Percentiles rank a stretch among this genome's conserved stretches.
Evolutionary conservation across 192 early-diverging fungal genomes (phyloP).

Genomic region (Physocladia obscura): DNA sequence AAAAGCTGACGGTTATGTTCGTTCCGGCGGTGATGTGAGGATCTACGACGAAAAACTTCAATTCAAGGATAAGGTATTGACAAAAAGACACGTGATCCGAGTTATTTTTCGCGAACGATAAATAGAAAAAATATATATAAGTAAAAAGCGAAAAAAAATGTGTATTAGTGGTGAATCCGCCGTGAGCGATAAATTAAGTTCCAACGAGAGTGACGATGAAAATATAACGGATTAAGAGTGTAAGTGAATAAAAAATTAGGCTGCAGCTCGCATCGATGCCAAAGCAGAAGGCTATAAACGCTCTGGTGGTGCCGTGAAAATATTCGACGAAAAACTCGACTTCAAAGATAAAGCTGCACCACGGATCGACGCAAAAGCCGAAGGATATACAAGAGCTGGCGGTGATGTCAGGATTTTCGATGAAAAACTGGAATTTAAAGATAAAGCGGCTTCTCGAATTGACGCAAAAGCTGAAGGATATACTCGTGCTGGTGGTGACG

Average conservation of each 20-base stretch:
- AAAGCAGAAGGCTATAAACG: not conserved
- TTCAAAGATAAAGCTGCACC: conserved; percentile 22
- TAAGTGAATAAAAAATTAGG: not conserved
- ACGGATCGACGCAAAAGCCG: conserved; percentile 6
- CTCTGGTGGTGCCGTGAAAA: conserved; percentile 12
- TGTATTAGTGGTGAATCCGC: no score
- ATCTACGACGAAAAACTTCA: conserved; percentile 20
- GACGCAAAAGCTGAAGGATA: conserved; percentile 13
- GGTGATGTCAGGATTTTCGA: conserved; percentile 17
- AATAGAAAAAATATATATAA: no score
- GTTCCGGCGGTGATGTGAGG: conserved; percentile 15
- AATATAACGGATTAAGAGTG: not conserved
- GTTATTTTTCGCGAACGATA: no score
- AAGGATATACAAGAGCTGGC: not conserved
- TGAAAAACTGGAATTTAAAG: conserved; percentile 24
- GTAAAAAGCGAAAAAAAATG: no score
- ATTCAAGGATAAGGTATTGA: conserved; percentile 7
- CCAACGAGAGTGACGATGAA: no score
- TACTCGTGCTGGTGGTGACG: conserved; percentile 1
- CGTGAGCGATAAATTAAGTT: no score
- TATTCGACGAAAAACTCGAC: conserved; percentile 22
- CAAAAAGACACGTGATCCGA: no score
- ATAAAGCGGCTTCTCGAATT: conserved; percentile 14
- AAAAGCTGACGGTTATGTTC: not conserved
- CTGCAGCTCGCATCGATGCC: conserved; percentile 18